Percentiles rank a stretch among this genome's conserved stretches.
Conservation (phyloP, 1,284 basidiomycete genomes). For the Leccinum angustisporum region DNA sequence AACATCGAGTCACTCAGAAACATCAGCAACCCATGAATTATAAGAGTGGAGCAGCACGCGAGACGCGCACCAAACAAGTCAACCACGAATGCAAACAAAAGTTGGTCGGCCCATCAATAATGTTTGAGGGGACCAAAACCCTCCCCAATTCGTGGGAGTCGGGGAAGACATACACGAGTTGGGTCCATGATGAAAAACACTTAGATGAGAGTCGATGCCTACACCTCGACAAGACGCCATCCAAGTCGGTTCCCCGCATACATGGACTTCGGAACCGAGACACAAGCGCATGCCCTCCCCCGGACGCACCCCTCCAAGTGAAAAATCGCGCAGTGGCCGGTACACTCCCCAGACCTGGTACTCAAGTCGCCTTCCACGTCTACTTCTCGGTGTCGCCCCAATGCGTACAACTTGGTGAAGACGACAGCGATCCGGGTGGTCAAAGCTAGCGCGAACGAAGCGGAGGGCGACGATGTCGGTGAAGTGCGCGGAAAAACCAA, state of each 20-base stretch:
- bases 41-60: no score
- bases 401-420: slow-evolving; percentile 37
- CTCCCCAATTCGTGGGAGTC: no score
- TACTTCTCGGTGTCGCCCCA: not conserved
- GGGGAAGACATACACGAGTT: no score
- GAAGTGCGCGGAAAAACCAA: slow-evolving; percentile 17
- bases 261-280: slow-evolving; percentile 10
- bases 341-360: not conserved
- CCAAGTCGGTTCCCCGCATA: not conserved
- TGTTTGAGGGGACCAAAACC: no score
- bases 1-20: no score
- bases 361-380: not conserved
- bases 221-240: not conserved
- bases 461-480: slow-evolving; percentile 24
- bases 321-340: not conserved
- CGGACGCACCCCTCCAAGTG: slow-evolving; percentile 1
- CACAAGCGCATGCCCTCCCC: slow-evolving; percentile 3
- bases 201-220: not conserved
- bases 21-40: no score
- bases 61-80: no score
- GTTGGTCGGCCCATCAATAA: no score
- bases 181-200: no score
- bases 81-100: no score
- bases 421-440: slow-evolving; percentile 43
- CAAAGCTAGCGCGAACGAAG: slow-evolving; percentile 42